A percentile compares a stretch with the other conserved stretches of the same genome.
Conservation (phyloP, 2,329 filamentous ascomycete species). For the Talaromyces sp. region DNA sequence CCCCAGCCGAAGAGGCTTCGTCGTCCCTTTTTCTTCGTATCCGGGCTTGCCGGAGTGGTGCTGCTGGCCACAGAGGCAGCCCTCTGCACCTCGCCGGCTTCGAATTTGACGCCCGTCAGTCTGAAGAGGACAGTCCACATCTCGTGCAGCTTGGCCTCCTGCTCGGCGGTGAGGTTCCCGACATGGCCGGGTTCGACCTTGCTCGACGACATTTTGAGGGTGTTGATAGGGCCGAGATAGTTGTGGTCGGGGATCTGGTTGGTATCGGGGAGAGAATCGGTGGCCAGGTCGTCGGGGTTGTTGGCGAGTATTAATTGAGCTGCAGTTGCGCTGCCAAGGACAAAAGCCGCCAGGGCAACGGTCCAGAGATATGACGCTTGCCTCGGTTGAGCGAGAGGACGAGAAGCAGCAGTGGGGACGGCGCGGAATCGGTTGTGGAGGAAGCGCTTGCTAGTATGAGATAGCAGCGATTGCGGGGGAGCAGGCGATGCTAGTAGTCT, state of each 20-base stretch:
- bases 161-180: conserved; percentile 81
- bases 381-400: conserved; percentile 20
- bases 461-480: conserved; percentile 17
- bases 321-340: conserved; percentile 31
- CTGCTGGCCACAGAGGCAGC: conserved; percentile 2
- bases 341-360: conserved; percentile 26
- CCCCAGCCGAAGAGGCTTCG: conserved; percentile 64
- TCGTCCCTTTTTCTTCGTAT: conserved; percentile 64
- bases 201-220: conserved; percentile 30
- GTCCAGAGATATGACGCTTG: conserved; percentile 35
- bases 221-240: conserved; percentile 31
- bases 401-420: conserved; percentile 12
- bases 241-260: conserved; percentile 15
- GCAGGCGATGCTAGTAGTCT: conserved; percentile 11
- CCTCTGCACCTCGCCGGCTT: conserved; percentile 18
- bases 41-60: conserved; percentile 16
- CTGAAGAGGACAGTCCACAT: conserved; percentile 75
- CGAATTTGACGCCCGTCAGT: conserved; percentile 60
- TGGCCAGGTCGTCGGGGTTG: not conserved
- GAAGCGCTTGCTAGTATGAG: conserved; percentile 18
- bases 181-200: conserved; percentile 57
- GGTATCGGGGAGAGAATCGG: not conserved
- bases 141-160: conserved; percentile 82
- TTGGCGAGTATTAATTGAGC: conserved; percentile 17
- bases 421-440: conserved; percentile 20